Evolutionary conservation across 1,139 yeast species (phyloP).

Genomic region (Taphrina pruni): DNA sequence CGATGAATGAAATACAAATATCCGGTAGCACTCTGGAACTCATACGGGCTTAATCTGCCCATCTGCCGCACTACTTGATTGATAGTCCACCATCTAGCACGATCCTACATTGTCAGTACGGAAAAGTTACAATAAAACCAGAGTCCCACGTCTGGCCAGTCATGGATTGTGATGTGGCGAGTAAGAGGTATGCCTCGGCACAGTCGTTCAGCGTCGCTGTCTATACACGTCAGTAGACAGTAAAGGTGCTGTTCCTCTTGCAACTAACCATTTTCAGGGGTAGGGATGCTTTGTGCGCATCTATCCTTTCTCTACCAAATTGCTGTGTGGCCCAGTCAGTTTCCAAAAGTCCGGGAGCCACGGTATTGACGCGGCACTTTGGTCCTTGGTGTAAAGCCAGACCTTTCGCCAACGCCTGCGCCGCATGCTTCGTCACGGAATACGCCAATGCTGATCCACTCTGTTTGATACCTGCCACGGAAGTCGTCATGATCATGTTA

Average conservation of each 20-base stretch:
- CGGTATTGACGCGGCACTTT: conserved; percentile 53
- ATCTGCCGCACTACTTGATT: conserved; percentile 4
- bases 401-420: conserved; percentile 53
- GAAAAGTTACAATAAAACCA: too few species aligned
- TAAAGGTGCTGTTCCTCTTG: not conserved
- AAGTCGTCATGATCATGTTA: conserved; percentile 53
- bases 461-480: conserved; percentile 54
- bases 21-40: too few species aligned
- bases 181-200: conserved; percentile 35
- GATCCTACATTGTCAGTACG: conserved; percentile 1
- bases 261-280: conserved; percentile 50
- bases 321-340: conserved; percentile 55
- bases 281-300: conserved; percentile 47
- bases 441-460: conserved; percentile 55
- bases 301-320: conserved; percentile 51
- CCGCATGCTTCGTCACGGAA: conserved; percentile 54
- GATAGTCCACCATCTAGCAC: conserved; percentile 27
- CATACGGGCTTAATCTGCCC: not conserved
- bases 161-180: conserved; percentile 23
- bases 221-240: not conserved
- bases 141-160: conserved; percentile 25
- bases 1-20: too few species aligned
- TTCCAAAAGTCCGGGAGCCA: conserved; percentile 55
- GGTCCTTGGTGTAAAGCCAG: conserved; percentile 51
- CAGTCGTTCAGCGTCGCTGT: conserved; percentile 31